These are phyloP conservation scores for Inonotus obliquus DNA, from an alignment of 1,284 basidiomycete genomes.

Conservation along the genomic window DNA sequence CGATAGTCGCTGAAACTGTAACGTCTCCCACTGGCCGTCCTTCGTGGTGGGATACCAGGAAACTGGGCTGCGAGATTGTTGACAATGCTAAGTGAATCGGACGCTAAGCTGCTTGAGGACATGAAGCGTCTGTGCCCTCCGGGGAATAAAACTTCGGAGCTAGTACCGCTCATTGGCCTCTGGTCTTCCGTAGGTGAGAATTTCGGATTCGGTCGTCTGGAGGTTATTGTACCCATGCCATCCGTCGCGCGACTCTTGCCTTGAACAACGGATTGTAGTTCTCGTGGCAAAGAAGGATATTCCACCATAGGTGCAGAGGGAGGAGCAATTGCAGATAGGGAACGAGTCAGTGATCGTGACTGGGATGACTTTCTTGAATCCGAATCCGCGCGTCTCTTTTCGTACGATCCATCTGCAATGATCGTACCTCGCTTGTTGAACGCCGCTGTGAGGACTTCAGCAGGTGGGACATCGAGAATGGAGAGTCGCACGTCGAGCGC, in stretches of 20 bases:
- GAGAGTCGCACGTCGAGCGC: constrained; percentile 61
- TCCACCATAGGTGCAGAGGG: background rate
- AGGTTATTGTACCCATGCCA: background rate
- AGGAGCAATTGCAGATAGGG: constrained; percentile 10
- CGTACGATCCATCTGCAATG: background rate
- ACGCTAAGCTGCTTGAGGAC: constrained; percentile 25
- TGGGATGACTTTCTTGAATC: background rate
- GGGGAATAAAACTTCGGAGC: background rate
- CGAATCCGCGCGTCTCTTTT: background rate
- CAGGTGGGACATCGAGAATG: constrained; percentile 40
- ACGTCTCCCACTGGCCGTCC: constrained; percentile 20
- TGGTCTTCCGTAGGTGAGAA: constrained; percentile 4
- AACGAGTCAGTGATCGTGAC: constrained; percentile 4
- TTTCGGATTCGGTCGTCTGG: constrained; percentile 9
- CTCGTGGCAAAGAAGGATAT: background rate
- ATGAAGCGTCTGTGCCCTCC: constrained; percentile 10
- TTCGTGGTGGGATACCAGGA: constrained; percentile 42
- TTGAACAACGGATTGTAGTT: background rate
- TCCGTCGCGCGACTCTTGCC: constrained; percentile 1
- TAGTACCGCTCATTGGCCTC: background rate
- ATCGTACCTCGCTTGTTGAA: constrained; percentile 24
- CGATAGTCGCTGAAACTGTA: background rate
- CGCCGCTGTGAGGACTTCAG: constrained; percentile 30
- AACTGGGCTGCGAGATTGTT: constrained; percentile 49
- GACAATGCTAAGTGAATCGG: constrained; percentile 39